These are phyloP conservation scores for Talinum fruticosum DNA, from an alignment of 148 eudicot genomes.

Conservation along the genomic window DNA sequence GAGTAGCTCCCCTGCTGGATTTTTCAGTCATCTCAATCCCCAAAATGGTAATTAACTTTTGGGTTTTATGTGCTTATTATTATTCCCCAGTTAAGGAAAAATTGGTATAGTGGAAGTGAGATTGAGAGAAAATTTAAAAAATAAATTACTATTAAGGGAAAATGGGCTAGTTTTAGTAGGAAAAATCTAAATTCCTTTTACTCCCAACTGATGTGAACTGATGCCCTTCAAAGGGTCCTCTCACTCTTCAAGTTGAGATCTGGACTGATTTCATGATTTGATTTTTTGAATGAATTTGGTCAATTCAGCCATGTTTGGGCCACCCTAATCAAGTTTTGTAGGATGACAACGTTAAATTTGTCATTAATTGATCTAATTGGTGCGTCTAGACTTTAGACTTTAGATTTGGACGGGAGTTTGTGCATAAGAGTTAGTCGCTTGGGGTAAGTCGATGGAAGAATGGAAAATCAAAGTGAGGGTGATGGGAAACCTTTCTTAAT, in stretches of 20 bases:
- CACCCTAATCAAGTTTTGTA: not conserved
- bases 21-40: constrained; percentile 51
- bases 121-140: not conserved
- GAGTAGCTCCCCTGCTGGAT: constrained; percentile 76
- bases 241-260: too few relatives aligned
- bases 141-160: not conserved
- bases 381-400: not conserved
- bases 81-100: not conserved
- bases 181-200: not conserved
- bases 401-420: not conserved
- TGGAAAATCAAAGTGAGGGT: too few relatives aligned
- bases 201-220: too few relatives aligned
- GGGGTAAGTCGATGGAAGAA: too few relatives aligned
- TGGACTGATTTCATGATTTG: too few relatives aligned
- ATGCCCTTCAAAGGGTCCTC: too few relatives aligned
- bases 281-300: not conserved
- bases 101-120: not conserved
- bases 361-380: not conserved
- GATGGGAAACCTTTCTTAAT: too few relatives aligned
- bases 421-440: not conserved
- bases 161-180: not conserved
- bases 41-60: constrained; percentile 51
- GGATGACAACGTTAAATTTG: not conserved
- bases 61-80: not conserved
- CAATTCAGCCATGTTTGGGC: not conserved